Conservation (phyloP, 192 early-diverging fungal species). For the Coemansia pectinata region DNA sequence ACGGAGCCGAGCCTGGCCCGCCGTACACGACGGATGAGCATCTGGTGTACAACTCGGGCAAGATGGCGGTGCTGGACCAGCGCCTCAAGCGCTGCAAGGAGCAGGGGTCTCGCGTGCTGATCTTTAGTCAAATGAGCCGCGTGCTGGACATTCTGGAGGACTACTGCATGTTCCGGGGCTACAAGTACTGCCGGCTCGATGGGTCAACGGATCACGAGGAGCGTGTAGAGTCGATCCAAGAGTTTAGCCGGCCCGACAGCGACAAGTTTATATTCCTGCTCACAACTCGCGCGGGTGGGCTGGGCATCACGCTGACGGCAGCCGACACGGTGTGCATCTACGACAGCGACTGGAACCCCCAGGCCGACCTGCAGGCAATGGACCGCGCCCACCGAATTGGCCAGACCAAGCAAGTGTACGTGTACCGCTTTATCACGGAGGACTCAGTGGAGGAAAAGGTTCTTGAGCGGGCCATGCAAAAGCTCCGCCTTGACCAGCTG, state of each 20-base stretch:
- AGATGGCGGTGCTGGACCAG: slow-evolving; percentile 93
- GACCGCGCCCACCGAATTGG: slow-evolving; percentile 99
- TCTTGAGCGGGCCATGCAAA: slow-evolving; percentile 94
- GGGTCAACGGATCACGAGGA: slow-evolving; percentile 95
- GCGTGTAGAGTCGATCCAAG: slow-evolving; percentile 89
- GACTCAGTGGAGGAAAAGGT: slow-evolving; percentile 98
- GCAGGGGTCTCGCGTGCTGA: slow-evolving; percentile 90
- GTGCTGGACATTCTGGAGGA: slow-evolving; percentile 98
- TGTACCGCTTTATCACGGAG: slow-evolving; percentile 96
- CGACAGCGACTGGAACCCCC: slow-evolving; percentile 96
- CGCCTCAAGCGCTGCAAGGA: slow-evolving; percentile 76
- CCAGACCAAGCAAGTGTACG: slow-evolving; percentile 96
- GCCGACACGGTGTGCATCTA: slow-evolving; percentile 96
- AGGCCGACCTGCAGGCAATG: slow-evolving; percentile 90
- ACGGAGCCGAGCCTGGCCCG: slow-evolving; percentile 92
- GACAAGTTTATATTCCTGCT: slow-evolving; percentile 95
- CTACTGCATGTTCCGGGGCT: slow-evolving; percentile 89
- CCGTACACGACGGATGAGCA: slow-evolving; percentile 97
- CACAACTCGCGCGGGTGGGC: slow-evolving; percentile 95
- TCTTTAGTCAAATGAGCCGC: slow-evolving; percentile 99
- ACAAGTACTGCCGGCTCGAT: slow-evolving; percentile 95
- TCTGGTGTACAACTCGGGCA: slow-evolving; percentile 90
- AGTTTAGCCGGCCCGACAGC: slow-evolving; percentile 87
- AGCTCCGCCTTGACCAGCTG: slow-evolving; percentile 92
- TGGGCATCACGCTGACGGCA: slow-evolving; percentile 95